A percentile compares a stretch with the other conserved stretches of the same genome.
phyloP scores from a whole-genome alignment of 345 rosid species.

The Camelina sativa region DNA sequence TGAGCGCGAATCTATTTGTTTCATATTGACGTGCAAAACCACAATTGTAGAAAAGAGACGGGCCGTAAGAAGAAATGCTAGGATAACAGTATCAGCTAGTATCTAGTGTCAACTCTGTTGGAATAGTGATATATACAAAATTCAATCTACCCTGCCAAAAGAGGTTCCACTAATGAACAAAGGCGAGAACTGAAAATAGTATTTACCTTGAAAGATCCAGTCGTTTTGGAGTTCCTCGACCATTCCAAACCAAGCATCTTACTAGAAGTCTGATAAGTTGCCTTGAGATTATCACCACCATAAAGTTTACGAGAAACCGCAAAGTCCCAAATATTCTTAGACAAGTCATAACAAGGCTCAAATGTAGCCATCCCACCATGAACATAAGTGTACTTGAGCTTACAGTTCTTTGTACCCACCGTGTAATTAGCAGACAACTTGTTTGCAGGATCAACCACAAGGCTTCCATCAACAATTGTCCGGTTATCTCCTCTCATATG shows the following conservation, averaged over 20 bases:
- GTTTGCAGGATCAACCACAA: conserved; percentile 64
- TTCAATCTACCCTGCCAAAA: not conserved
- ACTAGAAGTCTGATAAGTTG: conserved; percentile 66
- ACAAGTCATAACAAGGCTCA: conserved; percentile 75
- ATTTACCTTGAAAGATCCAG: conserved; percentile 67
- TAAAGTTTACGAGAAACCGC: conserved; percentile 58
- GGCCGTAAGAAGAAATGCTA: not conserved
- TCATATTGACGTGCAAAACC: not conserved
- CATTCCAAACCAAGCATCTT: conserved; percentile 43
- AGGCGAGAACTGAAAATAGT: not conserved
- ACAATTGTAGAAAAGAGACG: not conserved
- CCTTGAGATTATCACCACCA: conserved; percentile 44
- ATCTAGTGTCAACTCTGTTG: not conserved
- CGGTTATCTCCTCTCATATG: conserved; percentile 67
- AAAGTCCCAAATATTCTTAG: conserved; percentile 79
- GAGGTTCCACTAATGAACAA: not conserved
- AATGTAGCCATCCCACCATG: conserved; percentile 66
- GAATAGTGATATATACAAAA: not conserved
- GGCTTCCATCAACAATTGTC: conserved; percentile 54
- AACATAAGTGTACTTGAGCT: conserved; percentile 71
- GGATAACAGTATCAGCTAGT: not conserved
- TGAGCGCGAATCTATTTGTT: not conserved
- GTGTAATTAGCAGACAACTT: conserved; percentile 72
- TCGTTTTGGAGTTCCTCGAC: conserved; percentile 15
- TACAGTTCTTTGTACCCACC: conserved; percentile 68